Evolutionary conservation across 257 asterid genomes (phyloP), one percentile per base, ranked within the genome.

Genomic region (Nemophila menziesii): DNA sequence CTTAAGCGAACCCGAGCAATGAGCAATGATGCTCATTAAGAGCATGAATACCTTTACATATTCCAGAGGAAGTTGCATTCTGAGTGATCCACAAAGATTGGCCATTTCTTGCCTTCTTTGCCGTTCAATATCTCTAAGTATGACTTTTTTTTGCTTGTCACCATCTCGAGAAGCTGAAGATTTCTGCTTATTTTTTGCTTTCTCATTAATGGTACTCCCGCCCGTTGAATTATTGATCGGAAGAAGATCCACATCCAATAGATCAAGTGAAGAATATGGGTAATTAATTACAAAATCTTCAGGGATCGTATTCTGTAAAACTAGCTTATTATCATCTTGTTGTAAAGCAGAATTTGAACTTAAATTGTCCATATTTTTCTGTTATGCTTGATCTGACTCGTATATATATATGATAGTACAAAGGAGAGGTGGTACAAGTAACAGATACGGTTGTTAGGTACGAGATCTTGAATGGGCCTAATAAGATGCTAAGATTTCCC

Each of bases 41-140:
- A n/a, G n/a, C n/a, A n/a, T n/a, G n/a, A 54, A 4, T 5, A 39
- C 82, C 77, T 68, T 61, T 43, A 61, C 24, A 20, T 61, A 44
- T 2, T 53, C 61, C 9, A 14, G 48, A 42, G 84, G 84, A 39
- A 75, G 77, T 51, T 61, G 64, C 16, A 69, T 53, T 14, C 70
- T 48, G 33, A 71, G 79, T 20, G 79, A 71, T 41, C 56, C 52
- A 16, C 27, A 44, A 41, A 61, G 77, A 2, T 41, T 18, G 0
- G 80, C 37, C 80, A 65, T 71, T 18, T 67, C 62, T 45, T 46
- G 71, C 60, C 82, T 65, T 48, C 79, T 57, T 17, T 55, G 65
- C 37, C 66, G 45, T 22, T 71, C 77, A 2, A 63, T 48, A 22
- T 74, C 76, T 22, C 79, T 49, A 38, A 61, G 86, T 49, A 61